Conservation (phyloP, 2,329 filamentous ascomycete genomes). For the Paramyrothecium sp. region DNA sequence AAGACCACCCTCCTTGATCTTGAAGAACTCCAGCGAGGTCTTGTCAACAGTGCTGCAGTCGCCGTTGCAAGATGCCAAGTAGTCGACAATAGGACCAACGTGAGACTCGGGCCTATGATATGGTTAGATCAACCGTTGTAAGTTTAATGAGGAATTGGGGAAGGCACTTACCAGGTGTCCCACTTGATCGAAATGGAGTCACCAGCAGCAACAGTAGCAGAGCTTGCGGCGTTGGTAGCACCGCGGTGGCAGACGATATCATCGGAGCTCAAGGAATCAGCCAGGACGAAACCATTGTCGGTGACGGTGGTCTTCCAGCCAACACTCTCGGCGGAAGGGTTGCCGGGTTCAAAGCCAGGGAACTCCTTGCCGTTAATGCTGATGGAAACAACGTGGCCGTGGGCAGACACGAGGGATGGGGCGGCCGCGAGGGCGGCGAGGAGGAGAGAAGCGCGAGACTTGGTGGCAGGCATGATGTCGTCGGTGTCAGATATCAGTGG, state of each 20-base stretch:
- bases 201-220: conserved; percentile 37
- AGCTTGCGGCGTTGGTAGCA: conserved; percentile 32
- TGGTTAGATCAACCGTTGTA: neutral
- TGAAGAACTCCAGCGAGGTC: conserved; percentile 56
- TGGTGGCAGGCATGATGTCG: conserved; percentile 1
- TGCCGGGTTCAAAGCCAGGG: conserved; percentile 1
- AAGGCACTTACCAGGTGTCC: conserved; percentile 26
- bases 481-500: neutral
- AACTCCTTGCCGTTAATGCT: conserved; percentile 1
- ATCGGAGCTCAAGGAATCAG: conserved; percentile 30
- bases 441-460: neutral
- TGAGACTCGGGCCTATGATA: conserved; percentile 34
- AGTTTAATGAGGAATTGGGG: neutral
- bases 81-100: conserved; percentile 58
- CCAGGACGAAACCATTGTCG: conserved; percentile 50
- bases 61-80: conserved; percentile 58
- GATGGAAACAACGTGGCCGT: neutral
- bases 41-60: conserved; percentile 56
- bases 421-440: conserved; percentile 1
- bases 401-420: neutral
- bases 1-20: conserved; percentile 55
- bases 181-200: conserved; percentile 38
- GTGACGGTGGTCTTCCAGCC: conserved; percentile 6
- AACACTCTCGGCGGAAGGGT: conserved; percentile 2
- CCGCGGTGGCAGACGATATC: conserved; percentile 48